phyloP scores from a whole-genome alignment of 352 stramenopile genomes.

The Phytophthora lateralis region DNA sequence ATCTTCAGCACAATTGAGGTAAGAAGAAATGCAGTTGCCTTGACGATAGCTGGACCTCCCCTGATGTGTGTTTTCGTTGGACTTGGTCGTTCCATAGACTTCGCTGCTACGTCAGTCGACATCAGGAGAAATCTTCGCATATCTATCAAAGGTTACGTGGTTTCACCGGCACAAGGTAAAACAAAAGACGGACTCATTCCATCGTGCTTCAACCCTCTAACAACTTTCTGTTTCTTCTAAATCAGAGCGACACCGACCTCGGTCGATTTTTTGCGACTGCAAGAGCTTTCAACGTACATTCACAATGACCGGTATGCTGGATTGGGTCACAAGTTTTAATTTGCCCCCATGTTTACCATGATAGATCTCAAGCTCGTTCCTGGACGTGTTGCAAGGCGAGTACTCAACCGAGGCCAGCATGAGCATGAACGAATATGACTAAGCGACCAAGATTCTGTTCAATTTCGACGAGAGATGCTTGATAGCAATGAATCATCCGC shows the following conservation, averaged over 20 bases:
- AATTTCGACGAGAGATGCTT: not conserved
- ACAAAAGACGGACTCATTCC: not conserved
- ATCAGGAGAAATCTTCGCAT: slow-evolving; percentile 38
- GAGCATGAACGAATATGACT: slow-evolving; percentile 49
- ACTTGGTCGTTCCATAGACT: slow-evolving; percentile 8
- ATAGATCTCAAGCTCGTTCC: slow-evolving; percentile 48
- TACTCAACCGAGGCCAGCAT: slow-evolving; percentile 56
- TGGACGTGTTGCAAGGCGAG: slow-evolving; percentile 45
- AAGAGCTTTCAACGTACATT: slow-evolving; percentile 40
- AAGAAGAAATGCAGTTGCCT: not conserved
- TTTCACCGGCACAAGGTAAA: slow-evolving; percentile 46
- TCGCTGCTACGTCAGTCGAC: slow-evolving; percentile 27
- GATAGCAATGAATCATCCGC: not conserved
- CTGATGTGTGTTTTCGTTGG: not conserved
- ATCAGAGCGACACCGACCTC: slow-evolving; percentile 42
- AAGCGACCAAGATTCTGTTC: slow-evolving; percentile 3
- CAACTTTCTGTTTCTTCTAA: not conserved
- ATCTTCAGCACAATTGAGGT: slow-evolving; percentile 51
- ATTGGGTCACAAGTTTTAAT: not conserved
- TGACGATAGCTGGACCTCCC: too few relatives aligned
- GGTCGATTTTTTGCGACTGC: slow-evolving; percentile 41
- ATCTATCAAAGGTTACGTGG: slow-evolving; percentile 39
- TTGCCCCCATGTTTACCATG: not conserved
- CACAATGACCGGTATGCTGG: not conserved
- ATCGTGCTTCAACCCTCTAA: not conserved